Evolutionary conservation across 108 stramenopile genomes (phyloP), one percentile per base, ranked within the genome.

Genomic region (Parmales sp.): DNA sequence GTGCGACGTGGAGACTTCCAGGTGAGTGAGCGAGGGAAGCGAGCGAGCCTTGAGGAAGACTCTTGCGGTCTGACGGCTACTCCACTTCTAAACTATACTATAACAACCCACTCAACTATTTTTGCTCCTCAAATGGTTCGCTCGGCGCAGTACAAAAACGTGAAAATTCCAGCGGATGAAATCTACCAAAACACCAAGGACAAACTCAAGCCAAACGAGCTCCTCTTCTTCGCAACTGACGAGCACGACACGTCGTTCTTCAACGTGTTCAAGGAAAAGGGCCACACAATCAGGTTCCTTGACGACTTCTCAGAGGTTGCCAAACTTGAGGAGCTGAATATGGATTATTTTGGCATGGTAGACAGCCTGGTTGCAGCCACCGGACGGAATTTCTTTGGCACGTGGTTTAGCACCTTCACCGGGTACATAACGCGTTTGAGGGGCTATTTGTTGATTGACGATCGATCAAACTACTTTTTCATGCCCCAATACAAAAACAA

Each of bases 181-280:
- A 83, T 91, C 7, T 80, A 80, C 45, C 51, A 72, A 36, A 75
- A 72, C 39, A 71, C 67, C 0, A 79, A 82, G 63, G 54, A 76
- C 29, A 66, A 82, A 49, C 64, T 94, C 45, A 29, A 64, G 18
- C 78, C 76, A 37, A 76, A 77, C 37, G 64, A 80, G 2, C 88
- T 88, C 1, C 72, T 91, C 0, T 95, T 84, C 69, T 76, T 95
- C 64, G 94, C 87, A 7, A 90, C 94, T 0, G 94, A 95, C 75
- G 87, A 92, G 71, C 65, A 74, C 5, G 80, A 95, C 68, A 89
- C 86, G 71, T 8, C 66, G 2, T 92, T 87, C 70, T 95, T 92
- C 69, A 48, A 89, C 26, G 79, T 82, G 0, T 72, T 95, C 19
- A 70, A 65, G 46, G 64, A 86, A 41, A 6, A 28, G 28, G 60